Conservation (phyloP, 2,329 filamentous ascomycete genomes). For the Alternaria triticina region DNA sequence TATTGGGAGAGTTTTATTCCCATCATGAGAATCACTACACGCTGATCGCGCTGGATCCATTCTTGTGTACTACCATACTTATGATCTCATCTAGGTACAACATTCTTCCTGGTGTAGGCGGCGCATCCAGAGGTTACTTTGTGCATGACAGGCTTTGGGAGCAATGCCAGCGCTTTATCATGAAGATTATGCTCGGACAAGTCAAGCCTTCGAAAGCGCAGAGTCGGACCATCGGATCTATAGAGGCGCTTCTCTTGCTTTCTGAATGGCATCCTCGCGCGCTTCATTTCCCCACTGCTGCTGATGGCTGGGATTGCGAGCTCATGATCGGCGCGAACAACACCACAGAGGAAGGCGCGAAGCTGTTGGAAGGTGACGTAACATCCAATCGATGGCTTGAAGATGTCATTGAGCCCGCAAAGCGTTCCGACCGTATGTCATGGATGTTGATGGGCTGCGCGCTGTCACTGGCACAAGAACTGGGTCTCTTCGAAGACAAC, state of each 20-base stretch:
- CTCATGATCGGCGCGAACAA: constrained; percentile 53
- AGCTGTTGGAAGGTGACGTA: constrained; percentile 43
- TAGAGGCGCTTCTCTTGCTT: constrained; percentile 61
- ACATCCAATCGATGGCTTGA: constrained; percentile 57
- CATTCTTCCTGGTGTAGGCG: constrained; percentile 47
- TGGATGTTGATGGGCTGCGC: constrained; percentile 66
- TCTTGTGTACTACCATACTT: constrained; percentile 60
- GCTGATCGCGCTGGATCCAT: constrained; percentile 59
- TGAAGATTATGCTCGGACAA: constrained; percentile 61
- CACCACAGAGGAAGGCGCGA: constrained; percentile 45
- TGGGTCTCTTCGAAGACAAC: constrained; percentile 58
- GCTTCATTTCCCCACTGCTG: constrained; percentile 60
- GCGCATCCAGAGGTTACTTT: constrained; percentile 58
- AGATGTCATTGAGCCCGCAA: constrained; percentile 62
- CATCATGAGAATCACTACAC: constrained; percentile 57
- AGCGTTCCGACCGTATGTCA: constrained; percentile 64
- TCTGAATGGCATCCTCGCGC: constrained; percentile 64
- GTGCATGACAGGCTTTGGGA: constrained; percentile 63
- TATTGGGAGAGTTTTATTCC: constrained; percentile 58
- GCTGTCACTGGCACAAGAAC: constrained; percentile 59
- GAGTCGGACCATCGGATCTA: constrained; percentile 58
- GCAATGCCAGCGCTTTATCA: constrained; percentile 61
- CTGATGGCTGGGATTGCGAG: constrained; percentile 63
- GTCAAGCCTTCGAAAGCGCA: constrained; percentile 60
- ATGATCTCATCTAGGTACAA: constrained; percentile 63